These are phyloP conservation scores for Thermomyces lanuginosus DNA, from an alignment of 2,329 filamentous ascomycete species.

Conservation along the genomic window DNA sequence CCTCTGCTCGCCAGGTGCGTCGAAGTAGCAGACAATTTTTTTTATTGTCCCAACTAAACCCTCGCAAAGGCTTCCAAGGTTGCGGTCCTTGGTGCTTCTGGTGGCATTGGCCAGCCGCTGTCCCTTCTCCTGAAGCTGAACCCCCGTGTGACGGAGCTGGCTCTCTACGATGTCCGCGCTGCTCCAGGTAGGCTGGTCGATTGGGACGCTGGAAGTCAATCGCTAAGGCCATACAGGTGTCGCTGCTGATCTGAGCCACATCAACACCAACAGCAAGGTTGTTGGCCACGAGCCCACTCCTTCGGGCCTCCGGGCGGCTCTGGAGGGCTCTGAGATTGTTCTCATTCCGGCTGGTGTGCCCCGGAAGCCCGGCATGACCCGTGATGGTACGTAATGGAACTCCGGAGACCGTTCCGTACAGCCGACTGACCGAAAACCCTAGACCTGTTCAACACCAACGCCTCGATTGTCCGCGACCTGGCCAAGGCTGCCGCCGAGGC, in stretches of 20 bases:
- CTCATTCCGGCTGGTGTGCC: conserved; percentile 97
- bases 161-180: conserved; percentile 93
- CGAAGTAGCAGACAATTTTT: no score
- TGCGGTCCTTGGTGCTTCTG: conserved; percentile 85
- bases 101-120: conserved; percentile 95
- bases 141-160: conserved; percentile 80
- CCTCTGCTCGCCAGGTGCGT: conserved; percentile 60
- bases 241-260: conserved; percentile 92
- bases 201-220: conserved; percentile 1
- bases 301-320: conserved; percentile 56
- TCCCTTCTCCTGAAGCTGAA: conserved; percentile 98
- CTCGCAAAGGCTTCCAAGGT: conserved; percentile 74
- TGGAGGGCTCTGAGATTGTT: conserved; percentile 83
- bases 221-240: conserved; percentile 66
- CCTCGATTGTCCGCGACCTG: conserved; percentile 95
- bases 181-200: conserved; percentile 53
- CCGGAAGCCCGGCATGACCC: conserved; percentile 98
- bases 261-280: conserved; percentile 96
- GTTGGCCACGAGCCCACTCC: conserved; percentile 71
- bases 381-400: conserved; percentile 49
- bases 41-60: conserved; percentile 1
- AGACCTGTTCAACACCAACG: conserved; percentile 99
- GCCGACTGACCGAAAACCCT: not conserved
- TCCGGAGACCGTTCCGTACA: not conserved
- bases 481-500: conserved; percentile 86